Base-by-base conservation (phyloP, 495 filamentous ascomycete species). In the Glarea lozoyensis region DNA sequence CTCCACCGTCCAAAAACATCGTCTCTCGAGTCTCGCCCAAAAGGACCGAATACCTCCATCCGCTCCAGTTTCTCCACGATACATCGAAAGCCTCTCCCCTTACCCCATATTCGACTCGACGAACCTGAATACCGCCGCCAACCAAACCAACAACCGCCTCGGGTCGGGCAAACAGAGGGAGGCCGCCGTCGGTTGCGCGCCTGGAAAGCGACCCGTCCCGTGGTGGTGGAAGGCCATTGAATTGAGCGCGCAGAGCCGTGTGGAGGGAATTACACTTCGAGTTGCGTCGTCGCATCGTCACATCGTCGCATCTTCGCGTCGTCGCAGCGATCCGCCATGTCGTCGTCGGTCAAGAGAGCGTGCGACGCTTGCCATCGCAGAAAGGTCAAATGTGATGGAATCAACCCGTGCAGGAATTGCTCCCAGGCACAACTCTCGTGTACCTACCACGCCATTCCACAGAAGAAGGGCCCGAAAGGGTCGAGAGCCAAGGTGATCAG, bases 381-480 rank as follows among this genome's bases (percentile, higher is more conserved):
- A 43, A 92, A 89, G 63, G 80, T 89, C 57, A 84, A 85, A 60
- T 86, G 82, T 58, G 77, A 84, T 58, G 78, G 75, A 40, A 68
- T 76, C 54, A 77, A 72, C 53, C 76, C 81, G n/a, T 87, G 82
- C 60, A 74, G 73, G 34, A 83, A 84, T 56, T 88, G 84, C 59
- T 66, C 68, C 20, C 68, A 71, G 17, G 78, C 81, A 6, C 76
- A 79, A 40, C 64, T 92, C 22, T 67, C 67, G 2, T 89, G 86
- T 68, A 88, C 82, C 13, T 86, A 85, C 69, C 79, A 86, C 65
- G 75, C 82, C n/a, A 78, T 88, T 34, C 85, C 83, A 0, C 84
- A 86, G 63, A 89, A 88, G 65, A 88, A 89, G 62, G 86, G 86
- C 0, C 84, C 84, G 23, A 89, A 90, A 60, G 84, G 85, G 43